These are phyloP conservation scores for Exobasidium cylindrosporum DNA, from an alignment of 1,284 basidiomycete species.

Conservation along the genomic window DNA sequence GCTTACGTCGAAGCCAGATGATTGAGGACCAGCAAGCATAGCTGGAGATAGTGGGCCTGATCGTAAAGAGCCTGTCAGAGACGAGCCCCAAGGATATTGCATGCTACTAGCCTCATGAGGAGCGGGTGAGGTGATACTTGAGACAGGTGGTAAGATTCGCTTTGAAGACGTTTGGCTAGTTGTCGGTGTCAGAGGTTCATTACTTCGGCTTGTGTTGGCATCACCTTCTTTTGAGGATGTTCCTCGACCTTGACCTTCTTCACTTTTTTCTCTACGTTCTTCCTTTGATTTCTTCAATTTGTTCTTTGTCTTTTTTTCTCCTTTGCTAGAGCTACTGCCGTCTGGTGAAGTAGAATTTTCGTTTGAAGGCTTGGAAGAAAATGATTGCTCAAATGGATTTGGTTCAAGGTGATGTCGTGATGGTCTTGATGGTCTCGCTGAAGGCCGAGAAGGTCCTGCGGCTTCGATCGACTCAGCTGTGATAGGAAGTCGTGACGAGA, in stretches of 20 bases:
- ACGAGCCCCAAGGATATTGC: constrained; percentile 35
- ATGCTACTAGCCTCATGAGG: constrained; percentile 60
- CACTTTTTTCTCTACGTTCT: constrained; percentile 4
- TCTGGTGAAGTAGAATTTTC: constrained; percentile 28
- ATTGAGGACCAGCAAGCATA: constrained; percentile 81
- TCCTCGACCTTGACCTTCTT: constrained; percentile 9
- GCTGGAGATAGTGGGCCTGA: constrained; percentile 89
- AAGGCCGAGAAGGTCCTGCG: constrained; percentile 14
- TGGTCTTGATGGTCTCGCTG: constrained; percentile 12
- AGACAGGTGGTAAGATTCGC: constrained; percentile 73
- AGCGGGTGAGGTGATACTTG: constrained; percentile 78
- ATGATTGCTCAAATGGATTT: constrained; percentile 95
- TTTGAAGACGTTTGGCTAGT: constrained; percentile 17
- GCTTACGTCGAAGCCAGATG: constrained; percentile 69
- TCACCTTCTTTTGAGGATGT: constrained; percentile 1
- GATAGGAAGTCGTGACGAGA: too few species aligned
- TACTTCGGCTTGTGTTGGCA: constrained; percentile 13
- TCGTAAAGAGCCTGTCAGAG: constrained; percentile 66
- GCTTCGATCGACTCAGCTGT: too few species aligned
- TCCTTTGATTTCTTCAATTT: constrained; percentile 10
- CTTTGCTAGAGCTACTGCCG: constrained; percentile 38
- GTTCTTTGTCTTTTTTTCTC: constrained; percentile 21
- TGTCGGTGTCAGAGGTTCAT: constrained; percentile 27
- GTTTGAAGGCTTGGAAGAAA: constrained; percentile 64
- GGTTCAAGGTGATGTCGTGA: constrained; percentile 66